These are phyloP conservation scores for Fraxinus paxiana DNA, from an alignment of 305 asterid species.

Conservation along the genomic window DNA sequence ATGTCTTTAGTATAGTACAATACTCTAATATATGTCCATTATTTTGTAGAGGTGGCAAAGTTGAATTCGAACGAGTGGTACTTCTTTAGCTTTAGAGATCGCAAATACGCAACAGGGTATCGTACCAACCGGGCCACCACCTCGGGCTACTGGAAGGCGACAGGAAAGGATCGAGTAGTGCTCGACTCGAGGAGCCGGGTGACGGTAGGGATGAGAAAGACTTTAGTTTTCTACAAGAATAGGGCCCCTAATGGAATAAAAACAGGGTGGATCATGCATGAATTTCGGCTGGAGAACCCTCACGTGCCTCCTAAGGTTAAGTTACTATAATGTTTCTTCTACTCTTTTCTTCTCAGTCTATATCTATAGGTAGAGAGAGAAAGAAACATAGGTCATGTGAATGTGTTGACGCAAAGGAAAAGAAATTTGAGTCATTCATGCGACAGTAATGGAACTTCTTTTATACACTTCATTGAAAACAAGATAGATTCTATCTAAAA, in stretches of 20 bases:
- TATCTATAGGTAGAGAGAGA: not conserved
- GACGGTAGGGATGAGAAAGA: slow-evolving; percentile 81
- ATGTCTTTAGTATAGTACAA: not conserved
- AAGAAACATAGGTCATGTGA: slow-evolving; percentile 8
- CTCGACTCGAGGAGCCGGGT: slow-evolving; percentile 41
- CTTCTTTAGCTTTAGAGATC: slow-evolving; percentile 85
- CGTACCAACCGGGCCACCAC: slow-evolving; percentile 73
- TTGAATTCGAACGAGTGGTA: slow-evolving; percentile 84
- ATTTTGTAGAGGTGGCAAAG: slow-evolving; percentile 63
- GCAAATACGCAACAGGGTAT: slow-evolving; percentile 78
- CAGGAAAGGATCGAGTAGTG: slow-evolving; percentile 73
- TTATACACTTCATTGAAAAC: slow-evolving; percentile 33
- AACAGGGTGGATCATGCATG: slow-evolving; percentile 95
- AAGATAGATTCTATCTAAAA: slow-evolving; percentile 22
- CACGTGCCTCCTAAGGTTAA: slow-evolving; percentile 80
- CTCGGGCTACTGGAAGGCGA: slow-evolving; percentile 91
- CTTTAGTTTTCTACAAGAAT: slow-evolving; percentile 72
- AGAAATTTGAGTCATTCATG: slow-evolving; percentile 21
- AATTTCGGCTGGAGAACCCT: slow-evolving; percentile 80
- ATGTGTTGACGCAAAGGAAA: slow-evolving; percentile 2
- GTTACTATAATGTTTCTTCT: not conserved
- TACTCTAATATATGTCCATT: not conserved
- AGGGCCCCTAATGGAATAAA: slow-evolving; percentile 90
- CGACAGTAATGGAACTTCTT: slow-evolving; percentile 44
- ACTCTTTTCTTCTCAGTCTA: not conserved